Base-by-base conservation (phyloP, 805 yeast genomes). In the Groenewaldozyma tartarivorans region DNA sequence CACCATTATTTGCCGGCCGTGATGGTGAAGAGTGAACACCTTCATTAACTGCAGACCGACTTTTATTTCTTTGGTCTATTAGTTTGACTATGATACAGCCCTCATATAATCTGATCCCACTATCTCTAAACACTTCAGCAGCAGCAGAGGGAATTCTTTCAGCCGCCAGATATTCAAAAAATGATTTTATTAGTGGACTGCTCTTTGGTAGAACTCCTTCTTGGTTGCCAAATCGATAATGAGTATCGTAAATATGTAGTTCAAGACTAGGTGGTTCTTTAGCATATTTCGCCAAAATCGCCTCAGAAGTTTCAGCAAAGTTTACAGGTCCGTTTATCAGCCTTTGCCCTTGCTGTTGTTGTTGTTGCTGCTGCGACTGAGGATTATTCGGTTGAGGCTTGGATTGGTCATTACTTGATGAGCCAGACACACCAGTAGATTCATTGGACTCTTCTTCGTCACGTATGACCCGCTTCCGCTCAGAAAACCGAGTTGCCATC, bases 141-240 rank as follows among this genome's bases (percentile, higher is more conserved):
- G 90, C 77, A 11, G 94, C 85, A 32, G 85, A 82, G 1, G 96
- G 96, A 11, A 90, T 84, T 52, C 79, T 80, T 39, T 90, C 94
- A 41, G 74, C 67, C 13, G 87, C 79, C 7, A 90, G 81, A 54
- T 78, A 82, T 48, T 79, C 77, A 45, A 90, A 63, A 52, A 92
- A 92, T 47, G 79, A 48, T 42, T 79, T 81, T 38, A 85, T 74
- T 56, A 83, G 73, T 13, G 85, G 81, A 45, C 84, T 82, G 52
- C 73, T 73, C 54, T 81, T 81, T 4, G 95, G 87, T 32, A 92
- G 81, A 37, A 83, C 73, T 5, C 94, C 86, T 51, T 88, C 96
- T 39, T 82, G 90, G 48, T 83, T 84, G 47, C 94, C 94, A 64
- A 90, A 88, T 46, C 94, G 74, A 59, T 79, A 90, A 61, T 88